Evolutionary conservation across 495 filamentous ascomycete genomes (phyloP).

Genomic region (Penicillium taxi): DNA sequence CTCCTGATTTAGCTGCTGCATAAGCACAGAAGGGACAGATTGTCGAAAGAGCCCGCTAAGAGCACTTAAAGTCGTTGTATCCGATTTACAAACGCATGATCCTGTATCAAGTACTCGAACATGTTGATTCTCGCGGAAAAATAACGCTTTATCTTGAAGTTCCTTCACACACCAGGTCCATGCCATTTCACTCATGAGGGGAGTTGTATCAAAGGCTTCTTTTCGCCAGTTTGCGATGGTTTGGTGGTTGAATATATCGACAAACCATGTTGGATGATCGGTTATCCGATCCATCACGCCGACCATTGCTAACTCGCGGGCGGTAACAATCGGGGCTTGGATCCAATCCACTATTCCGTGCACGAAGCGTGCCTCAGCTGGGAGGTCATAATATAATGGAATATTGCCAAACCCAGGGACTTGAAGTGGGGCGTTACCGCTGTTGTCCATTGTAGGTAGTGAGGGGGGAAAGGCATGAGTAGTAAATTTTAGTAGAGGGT

Average conservation of each 20-base stretch:
- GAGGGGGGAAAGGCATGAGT: too few relatives aligned
- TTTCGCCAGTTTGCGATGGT: conserved; percentile 6
- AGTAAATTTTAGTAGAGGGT: too few relatives aligned
- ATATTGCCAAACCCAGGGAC: conserved; percentile 10
- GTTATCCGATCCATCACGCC: conserved; percentile 7
- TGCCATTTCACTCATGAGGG: conserved; percentile 6
- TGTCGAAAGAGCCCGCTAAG: conserved; percentile 6
- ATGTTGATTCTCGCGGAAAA: conserved; percentile 7
- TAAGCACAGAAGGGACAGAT: conserved; percentile 5
- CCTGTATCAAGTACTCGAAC: conserved; percentile 9
- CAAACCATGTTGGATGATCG: conserved; percentile 7
- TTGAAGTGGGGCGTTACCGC: conserved; percentile 8
- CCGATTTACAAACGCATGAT: conserved; percentile 8
- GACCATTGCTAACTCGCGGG: conserved; percentile 3
- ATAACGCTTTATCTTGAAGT: conserved; percentile 7
- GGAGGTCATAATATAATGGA: conserved; percentile 6
- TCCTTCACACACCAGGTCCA: conserved; percentile 12
- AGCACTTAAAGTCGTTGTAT: conserved; percentile 4
- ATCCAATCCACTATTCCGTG: conserved; percentile 11
- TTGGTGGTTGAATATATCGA: conserved; percentile 4
- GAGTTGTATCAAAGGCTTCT: conserved; percentile 10
- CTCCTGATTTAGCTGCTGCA: background rate
- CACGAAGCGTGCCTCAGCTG: conserved; percentile 7
- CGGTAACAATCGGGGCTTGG: conserved; percentile 4
- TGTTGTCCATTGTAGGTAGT: too few relatives aligned